phyloP scores from a whole-genome alignment of 116 monocot genomes.

The Cymodocea nodosa region DNA sequence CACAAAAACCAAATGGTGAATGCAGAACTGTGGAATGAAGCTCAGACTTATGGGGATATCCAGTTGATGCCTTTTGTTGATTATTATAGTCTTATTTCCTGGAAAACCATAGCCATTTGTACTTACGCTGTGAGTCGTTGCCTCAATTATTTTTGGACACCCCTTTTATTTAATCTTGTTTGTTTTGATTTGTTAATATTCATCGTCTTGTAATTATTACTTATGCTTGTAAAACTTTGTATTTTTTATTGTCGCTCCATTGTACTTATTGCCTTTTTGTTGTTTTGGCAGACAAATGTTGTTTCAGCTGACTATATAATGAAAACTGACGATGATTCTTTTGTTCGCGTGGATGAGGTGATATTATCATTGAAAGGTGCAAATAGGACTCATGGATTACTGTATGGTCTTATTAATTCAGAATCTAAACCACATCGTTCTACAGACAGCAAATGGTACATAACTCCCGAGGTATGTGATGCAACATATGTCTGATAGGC shows the following conservation, averaged over 20 bases:
- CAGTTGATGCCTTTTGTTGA: constrained; percentile 98
- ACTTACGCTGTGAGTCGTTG: constrained; percentile 59
- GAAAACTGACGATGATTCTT: constrained; percentile 97
- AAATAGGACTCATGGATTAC: constrained; percentile 37
- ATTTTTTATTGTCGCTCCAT: background rate
- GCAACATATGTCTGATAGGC: no score
- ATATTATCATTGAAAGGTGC: constrained; percentile 34
- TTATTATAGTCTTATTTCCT: constrained; percentile 86
- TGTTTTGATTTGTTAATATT: no score
- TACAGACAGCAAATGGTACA: constrained; percentile 81
- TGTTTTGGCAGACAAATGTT: constrained; percentile 35
- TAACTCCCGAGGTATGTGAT: constrained; percentile 52
- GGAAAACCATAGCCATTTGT: constrained; percentile 95
- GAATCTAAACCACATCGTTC: constrained; percentile 45
- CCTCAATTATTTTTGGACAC: no score
- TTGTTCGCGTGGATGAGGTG: constrained; percentile 85
- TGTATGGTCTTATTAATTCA: constrained; percentile 63
- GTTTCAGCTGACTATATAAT: constrained; percentile 76
- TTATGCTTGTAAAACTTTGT: background rate
- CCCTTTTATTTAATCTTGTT: background rate
- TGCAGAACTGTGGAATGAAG: constrained; percentile 94
- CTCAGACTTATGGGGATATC: constrained; percentile 79
- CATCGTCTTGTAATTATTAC: background rate
- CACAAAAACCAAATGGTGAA: constrained; percentile 94
- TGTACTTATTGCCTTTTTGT: background rate